Base-by-base conservation (phyloP, 2,329 filamentous ascomycete species). In the Ophiostoma sp. region DNA sequence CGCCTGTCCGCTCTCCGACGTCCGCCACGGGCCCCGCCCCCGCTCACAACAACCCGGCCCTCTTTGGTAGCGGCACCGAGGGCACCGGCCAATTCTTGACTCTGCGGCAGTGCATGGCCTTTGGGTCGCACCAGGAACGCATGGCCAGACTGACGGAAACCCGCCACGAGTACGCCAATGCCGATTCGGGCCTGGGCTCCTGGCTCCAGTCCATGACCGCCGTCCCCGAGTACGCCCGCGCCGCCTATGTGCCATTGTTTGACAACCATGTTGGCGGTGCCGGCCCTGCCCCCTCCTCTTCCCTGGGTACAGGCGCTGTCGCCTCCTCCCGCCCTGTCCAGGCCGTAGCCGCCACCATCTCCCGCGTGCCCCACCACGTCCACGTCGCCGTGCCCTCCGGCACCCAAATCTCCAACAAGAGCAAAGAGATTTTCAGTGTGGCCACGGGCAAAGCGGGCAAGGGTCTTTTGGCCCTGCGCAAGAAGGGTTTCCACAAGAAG, bases 401-500 rank as follows among this genome's bases (percentile, higher is more conserved):
- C 75, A 85, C 88, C 76, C 89, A 92, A 79, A 89, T 95, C 80
- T 92, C 93, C 77, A 88, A 91, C 52, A 95, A 95, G 84, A 91
- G 95, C 80, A 98, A 97, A 84, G 94, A 97, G 78, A 84, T 98
- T 36, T 87, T 98, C 80, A 69, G 70, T 7, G 93, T 96, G 76
- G 91, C 92, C 28, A 95, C 95, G 72, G 94, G 93, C 71, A 94
- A 93, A 80, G 93, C 94, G 74, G 94, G 95, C 68, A 97, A 97
- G 84, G 95, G 95, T 70, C 83, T 98, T 76, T 91, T 98, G 81
- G 94, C 92, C 77, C 97, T 97, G 84, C 93, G 95, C 77, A 95
- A 93, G 84, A 95, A 89, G 83, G 95, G 93, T 82, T 90, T 97
- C 81, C 74, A 74, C 71, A 75, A 75, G 66, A 76, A 76, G 74